A percentile compares a stretch with the other conserved stretches of the same genome.
Evolutionary conservation across 2,329 filamentous ascomycete genomes (phyloP).

Genomic region (Aspergillus flavus): DNA sequence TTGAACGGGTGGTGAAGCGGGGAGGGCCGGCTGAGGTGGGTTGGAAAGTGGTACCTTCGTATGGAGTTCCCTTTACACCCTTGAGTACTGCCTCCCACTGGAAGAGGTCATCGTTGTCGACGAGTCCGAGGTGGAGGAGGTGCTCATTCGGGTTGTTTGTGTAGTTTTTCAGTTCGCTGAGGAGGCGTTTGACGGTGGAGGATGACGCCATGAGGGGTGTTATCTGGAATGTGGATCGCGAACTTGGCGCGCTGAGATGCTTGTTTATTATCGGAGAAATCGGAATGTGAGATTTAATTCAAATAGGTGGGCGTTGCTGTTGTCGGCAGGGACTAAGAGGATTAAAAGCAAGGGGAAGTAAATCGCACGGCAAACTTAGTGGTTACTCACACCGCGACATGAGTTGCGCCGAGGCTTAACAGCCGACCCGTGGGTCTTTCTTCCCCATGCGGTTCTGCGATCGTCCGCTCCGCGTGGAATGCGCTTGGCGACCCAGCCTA

Average conservation of each 20-base stretch:
- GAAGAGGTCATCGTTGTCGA: conserved; percentile 59
- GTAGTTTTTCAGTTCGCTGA: conserved; percentile 64
- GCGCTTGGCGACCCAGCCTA: neutral
- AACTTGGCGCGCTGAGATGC: neutral
- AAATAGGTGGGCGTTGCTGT: neutral
- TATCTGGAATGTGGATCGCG: conserved; percentile 14
- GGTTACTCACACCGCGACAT: neutral
- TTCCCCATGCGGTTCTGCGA: conserved; percentile 1
- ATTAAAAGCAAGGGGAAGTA: conserved; percentile 3
- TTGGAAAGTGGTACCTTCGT: conserved; percentile 53
- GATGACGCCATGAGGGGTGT: conserved; percentile 27
- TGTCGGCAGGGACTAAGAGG: conserved; percentile 7
- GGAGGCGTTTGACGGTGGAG: conserved; percentile 59
- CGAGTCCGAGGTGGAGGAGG: conserved; percentile 59
- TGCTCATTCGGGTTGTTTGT: conserved; percentile 58
- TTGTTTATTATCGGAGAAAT: neutral
- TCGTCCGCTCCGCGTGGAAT: neutral
- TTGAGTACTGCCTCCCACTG: conserved; percentile 64
- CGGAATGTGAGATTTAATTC: neutral
- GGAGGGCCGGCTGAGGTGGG: neutral
- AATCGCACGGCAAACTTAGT: neutral
- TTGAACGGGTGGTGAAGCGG: neutral
- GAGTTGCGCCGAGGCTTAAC: conserved; percentile 1
- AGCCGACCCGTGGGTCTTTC: neutral
- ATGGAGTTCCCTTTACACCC: conserved; percentile 60